Evolutionary conservation across 2,329 filamentous ascomycete species (phyloP), one percentile per base, ranked within the genome.

Genomic region (Xylariaceae sp.): DNA sequence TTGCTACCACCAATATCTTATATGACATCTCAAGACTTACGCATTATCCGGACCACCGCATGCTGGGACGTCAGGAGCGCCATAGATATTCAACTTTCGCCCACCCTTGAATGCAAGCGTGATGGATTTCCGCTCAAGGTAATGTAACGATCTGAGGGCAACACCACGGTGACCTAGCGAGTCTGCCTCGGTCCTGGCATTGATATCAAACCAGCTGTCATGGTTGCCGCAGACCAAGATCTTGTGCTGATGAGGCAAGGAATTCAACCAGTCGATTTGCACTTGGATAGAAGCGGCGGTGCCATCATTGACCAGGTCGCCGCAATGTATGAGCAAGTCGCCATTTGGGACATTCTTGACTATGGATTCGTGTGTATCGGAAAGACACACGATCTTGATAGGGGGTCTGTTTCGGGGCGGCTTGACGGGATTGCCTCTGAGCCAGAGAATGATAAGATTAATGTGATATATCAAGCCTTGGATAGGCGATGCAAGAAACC

Each of bases 171-270:
- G 62, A 1, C 67, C 64, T n/a, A 69, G 58, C 16, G 72, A 70
- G 56, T 88, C 81, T 34, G 76, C 69, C 9, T 72, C 65, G 13
- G 62, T 64, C 3, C 86, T 74, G 12, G 79, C 81, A 26, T 72
- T 70, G 18, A 77, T 70, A 62, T 95, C 91, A 47, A 95, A 85
- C 69, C 81, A 94, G 54, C 80, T 83, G 59, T 96, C 91, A 62
- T 96, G 91, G 60, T 96, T 96, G 1, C 91, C 91, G 24, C 81
- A 80, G 24, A 97, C 81, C 28, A 90, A 77, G 18, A 96, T 73
- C 64, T 95, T 95, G 62, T 94, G 76, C 28, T 68, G 66, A 57
- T 95, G 89, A 0, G 87, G 86, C 7, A 90, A 75, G 3, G 71
- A 69, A 35, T 73, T 76, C 11, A 96, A 72, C 89, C 89, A 96